Evolutionary conservation across 2,329 filamentous ascomycete genomes (phyloP), one percentile per base, ranked within the genome.

Genomic region (Colletotrichum cordylinicola): DNA sequence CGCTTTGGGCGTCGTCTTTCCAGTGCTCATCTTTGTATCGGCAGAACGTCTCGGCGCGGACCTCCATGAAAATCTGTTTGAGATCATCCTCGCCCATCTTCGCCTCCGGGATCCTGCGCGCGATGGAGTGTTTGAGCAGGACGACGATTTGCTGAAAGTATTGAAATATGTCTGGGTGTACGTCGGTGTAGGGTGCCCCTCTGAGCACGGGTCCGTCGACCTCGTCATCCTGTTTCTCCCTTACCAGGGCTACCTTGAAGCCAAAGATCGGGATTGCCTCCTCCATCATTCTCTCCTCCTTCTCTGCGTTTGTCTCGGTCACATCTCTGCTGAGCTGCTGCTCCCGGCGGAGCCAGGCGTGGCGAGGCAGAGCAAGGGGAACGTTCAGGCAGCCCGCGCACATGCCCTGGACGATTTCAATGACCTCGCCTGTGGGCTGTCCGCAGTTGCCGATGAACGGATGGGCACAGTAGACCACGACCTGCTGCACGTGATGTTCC

Each of bases 181-280:
- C 43, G 43, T 48, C 43, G 0, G 43, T 48, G 1, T 48, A 48
- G 2, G 43, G 43, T 0, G 43, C 1, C 1, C 43, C 43, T 2
- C 43, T 48, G n/a, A 48, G 43, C 18, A 21, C n/a, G n/a, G 43
- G 43, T 43, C 18, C 18, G 39, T 8, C 18, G 39, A 18, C 18
- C 10, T 18, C 4, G 39, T 43, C 39, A 18, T 43, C 18, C 2
- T n/a, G n/a, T n/a, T n/a, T n/a, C n/a, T n/a, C n/a, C n/a, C n/a
- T n/a, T n/a, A n/a, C n/a, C n/a, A n/a, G n/a, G n/a, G n/a, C n/a
- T n/a, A n/a, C n/a, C n/a, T n/a, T n/a, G n/a, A n/a, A n/a, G n/a
- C n/a, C n/a, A n/a, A n/a, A n/a, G n/a, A n/a, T n/a, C n/a, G n/a
- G n/a, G n/a, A n/a, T n/a, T n/a, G n/a, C n/a, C n/a, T n/a, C n/a